Conservation (phyloP, 768 basidiomycete genomes). For the Obba rivulosa region DNA sequence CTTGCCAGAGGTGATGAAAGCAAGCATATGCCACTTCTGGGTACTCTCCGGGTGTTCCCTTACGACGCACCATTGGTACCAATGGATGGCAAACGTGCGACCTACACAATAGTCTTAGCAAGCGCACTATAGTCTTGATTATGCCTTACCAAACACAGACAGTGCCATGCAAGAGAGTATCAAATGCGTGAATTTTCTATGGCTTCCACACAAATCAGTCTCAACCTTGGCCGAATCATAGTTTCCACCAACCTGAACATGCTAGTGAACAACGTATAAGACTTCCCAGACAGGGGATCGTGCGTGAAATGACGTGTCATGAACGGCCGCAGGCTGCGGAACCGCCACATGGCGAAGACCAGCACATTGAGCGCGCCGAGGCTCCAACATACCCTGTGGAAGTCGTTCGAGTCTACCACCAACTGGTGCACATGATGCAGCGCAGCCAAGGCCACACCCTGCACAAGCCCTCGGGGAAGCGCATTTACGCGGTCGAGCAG, state of each 20-base stretch:
- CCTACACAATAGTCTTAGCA: too few relatives aligned
- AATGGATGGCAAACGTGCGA: too few relatives aligned
- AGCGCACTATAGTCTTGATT: neutral
- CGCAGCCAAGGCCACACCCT: too few relatives aligned
- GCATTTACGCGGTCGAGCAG: too few relatives aligned
- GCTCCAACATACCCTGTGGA: conserved; percentile 67
- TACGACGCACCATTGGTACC: too few relatives aligned
- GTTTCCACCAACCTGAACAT: conserved; percentile 59
- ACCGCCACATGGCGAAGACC: conserved; percentile 74
- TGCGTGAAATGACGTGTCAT: conserved; percentile 74
- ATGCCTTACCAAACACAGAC: conserved; percentile 67
- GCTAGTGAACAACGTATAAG: conserved; percentile 75
- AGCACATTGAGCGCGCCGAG: conserved; percentile 65
- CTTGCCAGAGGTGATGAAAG: conserved; percentile 73
- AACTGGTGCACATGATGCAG: conserved; percentile 46
- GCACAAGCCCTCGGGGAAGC: too few relatives aligned
- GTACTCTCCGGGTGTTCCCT: conserved; percentile 44
- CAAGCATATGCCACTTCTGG: conserved; percentile 70
- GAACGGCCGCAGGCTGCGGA: conserved; percentile 53
- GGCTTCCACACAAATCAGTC: conserved; percentile 49
- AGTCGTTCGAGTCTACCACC: conserved; percentile 64
- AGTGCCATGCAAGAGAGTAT: conserved; percentile 76
- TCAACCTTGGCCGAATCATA: neutral
- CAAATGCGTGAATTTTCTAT: conserved; percentile 64
- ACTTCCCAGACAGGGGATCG: conserved; percentile 71